A percentile compares a stretch with the other conserved stretches of the same genome.
phyloP scores from a whole-genome alignment of 495 filamentous ascomycete species.

The Podospora tetraspora region DNA sequence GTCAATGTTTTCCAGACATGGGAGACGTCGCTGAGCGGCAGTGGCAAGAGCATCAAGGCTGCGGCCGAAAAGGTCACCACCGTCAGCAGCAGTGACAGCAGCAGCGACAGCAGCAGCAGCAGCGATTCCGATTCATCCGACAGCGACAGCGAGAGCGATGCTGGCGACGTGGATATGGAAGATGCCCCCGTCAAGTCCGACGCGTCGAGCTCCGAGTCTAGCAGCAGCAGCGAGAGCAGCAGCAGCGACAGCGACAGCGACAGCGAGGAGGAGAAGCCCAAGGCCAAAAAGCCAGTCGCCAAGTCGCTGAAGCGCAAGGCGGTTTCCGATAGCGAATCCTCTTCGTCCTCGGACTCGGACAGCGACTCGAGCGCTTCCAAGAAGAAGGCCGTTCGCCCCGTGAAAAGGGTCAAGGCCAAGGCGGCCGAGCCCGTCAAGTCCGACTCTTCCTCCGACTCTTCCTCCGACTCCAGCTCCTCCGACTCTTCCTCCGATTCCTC shows the following conservation, averaged over 20 bases:
- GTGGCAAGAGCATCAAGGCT: conserved; percentile 31
- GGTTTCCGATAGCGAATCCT: conserved; percentile 41
- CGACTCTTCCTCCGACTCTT: conserved; percentile 24
- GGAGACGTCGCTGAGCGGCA: conserved; percentile 35
- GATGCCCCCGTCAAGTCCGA: conserved; percentile 14
- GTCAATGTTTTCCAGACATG: conserved; percentile 43
- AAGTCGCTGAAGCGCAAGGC: conserved; percentile 63
- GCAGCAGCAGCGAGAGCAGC: conserved; percentile 27
- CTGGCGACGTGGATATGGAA: conserved; percentile 54
- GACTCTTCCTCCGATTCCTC: conserved; percentile 28
- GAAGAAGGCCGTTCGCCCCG: conserved; percentile 29
- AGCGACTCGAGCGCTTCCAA: conserved; percentile 20
- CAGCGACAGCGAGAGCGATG: conserved; percentile 67
- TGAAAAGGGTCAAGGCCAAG: conserved; percentile 37
- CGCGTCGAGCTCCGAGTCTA: conserved; percentile 16
- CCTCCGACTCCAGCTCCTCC: conserved; percentile 26
- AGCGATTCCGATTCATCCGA: conserved; percentile 65
- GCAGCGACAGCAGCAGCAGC: conserved; percentile 33
- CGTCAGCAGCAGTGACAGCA: conserved; percentile 33
- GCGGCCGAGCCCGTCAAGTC: conserved; percentile 34
- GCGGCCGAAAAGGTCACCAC: conserved; percentile 35
- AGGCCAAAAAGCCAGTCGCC: conserved; percentile 19
- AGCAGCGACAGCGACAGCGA: conserved; percentile 55
- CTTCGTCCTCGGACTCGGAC: conserved; percentile 31
- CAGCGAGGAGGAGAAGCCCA: conserved; percentile 50